Base-by-base conservation (phyloP, 148 eudicot genomes). In the Cornus suecica region DNA sequence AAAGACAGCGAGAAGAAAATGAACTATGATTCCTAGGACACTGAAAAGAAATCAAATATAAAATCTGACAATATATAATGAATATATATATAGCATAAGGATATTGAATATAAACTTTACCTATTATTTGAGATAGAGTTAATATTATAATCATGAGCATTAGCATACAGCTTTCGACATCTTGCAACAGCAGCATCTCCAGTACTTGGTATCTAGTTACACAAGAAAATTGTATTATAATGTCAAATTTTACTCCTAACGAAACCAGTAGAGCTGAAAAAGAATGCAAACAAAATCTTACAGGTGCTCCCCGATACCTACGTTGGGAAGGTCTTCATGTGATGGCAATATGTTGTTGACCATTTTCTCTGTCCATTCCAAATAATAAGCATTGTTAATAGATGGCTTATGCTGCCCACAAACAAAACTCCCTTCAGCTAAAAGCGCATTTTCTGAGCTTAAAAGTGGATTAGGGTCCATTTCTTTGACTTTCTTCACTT, bases 91-190 rank as follows among this genome's bases (percentile, higher is more conserved):
- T 37, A 73, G 27, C 54, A 37, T 65, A 71, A 48, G 31, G 78
- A 75, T 32, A 42, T 31, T 24, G 15, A 71, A 15, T 25, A 24
- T 18, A 22, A 20, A 62, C 15, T 29, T 76, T 80, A 87, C 90
- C 90, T 85, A 73, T 87, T 87, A 80, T 68, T 80, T 58, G 90
- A 87, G 73, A 87, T 79, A 70, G 90, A 85, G 76, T 87, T 85
- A 65, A 87, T 79, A 66, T 78, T 80, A 80, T 72, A 87, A 68
- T 87, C 90, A 83, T 87, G 90, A 63, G 90, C 88, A 87, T 85
- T 85, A 8, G 82, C 88, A 81, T 80, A 87, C 71, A 83, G 82
- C 78, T 70, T 87, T 68, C 90, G 80, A 77, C 88, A 85, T 81
- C 81, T 85, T 31, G 90, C 77, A 77, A 48, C 13, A 72, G 75